Evolutionary conservation across 257 asterid species (phyloP).

Genomic region (Thymus mandschuricus): DNA sequence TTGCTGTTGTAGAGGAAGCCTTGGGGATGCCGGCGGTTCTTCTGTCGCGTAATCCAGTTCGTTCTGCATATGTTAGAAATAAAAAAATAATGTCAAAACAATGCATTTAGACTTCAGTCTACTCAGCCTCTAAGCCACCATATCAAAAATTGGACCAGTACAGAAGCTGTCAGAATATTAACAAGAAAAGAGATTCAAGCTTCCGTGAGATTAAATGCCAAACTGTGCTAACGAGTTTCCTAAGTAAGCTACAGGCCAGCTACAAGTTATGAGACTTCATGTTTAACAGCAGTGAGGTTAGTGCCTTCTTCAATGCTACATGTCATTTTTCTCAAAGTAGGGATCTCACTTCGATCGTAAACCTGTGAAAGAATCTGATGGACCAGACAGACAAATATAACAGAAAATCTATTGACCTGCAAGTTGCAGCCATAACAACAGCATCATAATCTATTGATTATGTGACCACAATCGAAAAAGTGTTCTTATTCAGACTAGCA

Average conservation of each 20-base stretch:
- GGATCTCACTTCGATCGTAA: not conserved
- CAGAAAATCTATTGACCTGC: not conserved
- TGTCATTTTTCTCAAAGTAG: not conserved
- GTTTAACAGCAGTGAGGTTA: not conserved
- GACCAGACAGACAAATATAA: not conserved
- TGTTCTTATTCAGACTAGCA: not conserved
- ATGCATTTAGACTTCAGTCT: not conserved
- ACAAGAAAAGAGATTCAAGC: not conserved
- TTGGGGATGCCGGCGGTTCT: conserved; percentile 59
- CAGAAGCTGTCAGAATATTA: not conserved
- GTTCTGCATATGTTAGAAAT: conserved; percentile 42
- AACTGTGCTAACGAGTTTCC: not conserved
- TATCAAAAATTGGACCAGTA: not conserved
- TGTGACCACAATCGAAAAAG: not conserved
- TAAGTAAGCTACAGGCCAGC: not conserved
- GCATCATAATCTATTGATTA: not conserved
- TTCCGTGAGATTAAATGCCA: not conserved
- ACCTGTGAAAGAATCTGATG: not conserved
- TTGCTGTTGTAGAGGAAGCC: conserved; percentile 46
- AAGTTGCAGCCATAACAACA: not conserved
- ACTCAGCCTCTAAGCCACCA: not conserved
- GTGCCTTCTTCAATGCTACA: not conserved
- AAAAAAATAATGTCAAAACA: not conserved
- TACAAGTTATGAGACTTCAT: conserved; percentile 12
- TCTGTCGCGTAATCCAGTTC: conserved; percentile 61